These are phyloP conservation scores for Leishmania tropica DNA, from an alignment of 208 protist species.

Conservation along the genomic window DNA sequence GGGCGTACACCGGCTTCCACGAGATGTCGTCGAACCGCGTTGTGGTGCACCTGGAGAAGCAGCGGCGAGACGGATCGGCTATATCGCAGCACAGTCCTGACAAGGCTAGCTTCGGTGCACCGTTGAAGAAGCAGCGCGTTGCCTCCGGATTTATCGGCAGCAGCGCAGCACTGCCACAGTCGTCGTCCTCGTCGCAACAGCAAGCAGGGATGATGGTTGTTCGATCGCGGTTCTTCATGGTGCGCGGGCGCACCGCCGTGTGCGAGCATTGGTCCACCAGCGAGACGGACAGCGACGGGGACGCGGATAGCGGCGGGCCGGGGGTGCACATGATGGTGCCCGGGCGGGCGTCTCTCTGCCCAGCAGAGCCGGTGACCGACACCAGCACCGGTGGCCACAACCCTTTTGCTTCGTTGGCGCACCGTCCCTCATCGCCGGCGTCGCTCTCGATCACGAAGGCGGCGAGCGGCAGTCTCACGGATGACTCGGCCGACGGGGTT, in stretches of 20 bases:
- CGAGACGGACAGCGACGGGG: constrained; percentile 21
- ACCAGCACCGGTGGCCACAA: neutral
- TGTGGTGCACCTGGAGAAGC: constrained; percentile 31
- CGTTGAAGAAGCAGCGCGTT: constrained; percentile 45
- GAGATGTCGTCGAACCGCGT: constrained; percentile 51
- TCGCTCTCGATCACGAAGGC: neutral
- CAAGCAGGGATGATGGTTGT: constrained; percentile 34
- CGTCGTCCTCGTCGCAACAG: neutral
- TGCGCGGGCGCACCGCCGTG: constrained; percentile 33
- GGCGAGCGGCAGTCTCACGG: neutral
- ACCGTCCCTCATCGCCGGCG: neutral
- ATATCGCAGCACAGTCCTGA: neutral
- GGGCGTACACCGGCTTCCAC: constrained; percentile 65
- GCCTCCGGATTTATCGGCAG: constrained; percentile 41
- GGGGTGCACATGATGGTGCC: neutral
- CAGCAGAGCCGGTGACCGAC: neutral
- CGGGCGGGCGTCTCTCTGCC: neutral
- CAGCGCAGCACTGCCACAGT: neutral
- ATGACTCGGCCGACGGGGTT: constrained; percentile 1
- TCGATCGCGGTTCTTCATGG: constrained; percentile 68
- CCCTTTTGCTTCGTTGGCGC: neutral
- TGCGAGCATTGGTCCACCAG: constrained; percentile 36
- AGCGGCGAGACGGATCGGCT: neutral
- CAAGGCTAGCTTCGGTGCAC: constrained; percentile 27
- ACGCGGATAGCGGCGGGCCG: neutral